phyloP scores from a whole-genome alignment of 2,329 filamentous ascomycete genomes.

The Paraphoma sp. region DNA sequence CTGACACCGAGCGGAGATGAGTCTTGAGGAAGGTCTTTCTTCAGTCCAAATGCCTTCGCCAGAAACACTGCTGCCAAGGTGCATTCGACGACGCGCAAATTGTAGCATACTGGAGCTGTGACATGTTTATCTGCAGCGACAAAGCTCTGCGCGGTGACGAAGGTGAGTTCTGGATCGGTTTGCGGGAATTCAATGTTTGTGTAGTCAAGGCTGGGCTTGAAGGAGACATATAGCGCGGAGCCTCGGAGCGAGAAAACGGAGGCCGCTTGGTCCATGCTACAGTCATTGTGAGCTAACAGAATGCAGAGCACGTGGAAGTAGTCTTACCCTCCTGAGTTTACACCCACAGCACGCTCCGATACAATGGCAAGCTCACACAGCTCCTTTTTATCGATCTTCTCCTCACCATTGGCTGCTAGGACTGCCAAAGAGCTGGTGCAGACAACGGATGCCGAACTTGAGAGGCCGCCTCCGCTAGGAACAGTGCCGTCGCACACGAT shows the following conservation, averaged over 20 bases:
- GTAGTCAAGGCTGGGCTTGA: conserved; percentile 78
- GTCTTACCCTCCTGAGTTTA: conserved; percentile 89
- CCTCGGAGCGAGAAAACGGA: conserved; percentile 91
- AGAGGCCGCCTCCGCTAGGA: conserved; percentile 88
- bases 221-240: conserved; percentile 87
- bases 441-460: conserved; percentile 92
- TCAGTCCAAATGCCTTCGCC: conserved; percentile 65
- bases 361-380: conserved; percentile 93
- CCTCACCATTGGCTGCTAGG: conserved; percentile 82
- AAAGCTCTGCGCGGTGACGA: conserved; percentile 94
- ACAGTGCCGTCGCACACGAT: conserved; percentile 91
- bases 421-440: conserved; percentile 89
- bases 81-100: conserved; percentile 94
- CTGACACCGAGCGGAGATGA: conserved; percentile 82
- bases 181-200: conserved; percentile 82
- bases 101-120: conserved; percentile 93
- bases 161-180: conserved; percentile 82
- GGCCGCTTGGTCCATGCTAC: conserved; percentile 94
- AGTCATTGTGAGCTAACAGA: conserved; percentile 24
- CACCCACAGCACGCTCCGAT: conserved; percentile 90
- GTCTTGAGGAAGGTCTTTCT: conserved; percentile 71
- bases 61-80: conserved; percentile 79
- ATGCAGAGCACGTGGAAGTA: not conserved
- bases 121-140: conserved; percentile 94
- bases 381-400: conserved; percentile 84